Evolutionary conservation across 805 yeast species (phyloP), one percentile per base, ranked within the genome.

Genomic region (Teunomyces funiuensis): DNA sequence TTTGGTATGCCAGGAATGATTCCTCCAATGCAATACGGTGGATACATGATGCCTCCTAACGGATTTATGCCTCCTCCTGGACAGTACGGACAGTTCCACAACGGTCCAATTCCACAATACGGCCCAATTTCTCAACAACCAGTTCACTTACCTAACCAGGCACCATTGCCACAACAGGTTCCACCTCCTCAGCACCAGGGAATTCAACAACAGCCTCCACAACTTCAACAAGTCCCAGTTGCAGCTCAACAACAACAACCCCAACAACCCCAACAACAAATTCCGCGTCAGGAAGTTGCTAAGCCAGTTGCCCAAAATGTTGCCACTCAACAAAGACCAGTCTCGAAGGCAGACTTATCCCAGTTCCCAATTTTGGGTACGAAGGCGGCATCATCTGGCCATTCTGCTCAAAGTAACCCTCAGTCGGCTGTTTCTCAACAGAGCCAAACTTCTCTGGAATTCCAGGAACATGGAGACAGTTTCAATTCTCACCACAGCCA

Each of bases 331-430:
- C 33, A 37, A 20, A 36, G 22, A 25, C 45, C 42, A 16, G 39
- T 27, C 15, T 15, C 36, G 3, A 40, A 41, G 30, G 50, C 46
- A 10, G 71, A 74, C 50, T 53, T 71, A 39, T 65, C 79, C n/a
- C 74, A 73, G 37, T 76, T 76, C 55, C 82, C 82, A 6, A 78
- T 76, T n/a, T 65, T 76, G 43, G 82, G 82, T 0, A 61, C 80
- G 4, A 64, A 69, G 49, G 74, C 57, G 11, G 57, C 60, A n/a
- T 43, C 48, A 47, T 14, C 38, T 34, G 37, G 37, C n/a, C 31
- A 23, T 4, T 9, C 26, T 16, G n/a, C 10, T 19, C 43, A 41
- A 27, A 37, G 37, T 17, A 53, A 43, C 15, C 52, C 42, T 37
- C 60, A 51, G 47, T 13, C 46, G 39, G 7, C 65, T 57, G 16